Evolutionary conservation across 1,139 yeast genomes (phyloP).

Genomic region (Zygosaccharomyces sapae): DNA sequence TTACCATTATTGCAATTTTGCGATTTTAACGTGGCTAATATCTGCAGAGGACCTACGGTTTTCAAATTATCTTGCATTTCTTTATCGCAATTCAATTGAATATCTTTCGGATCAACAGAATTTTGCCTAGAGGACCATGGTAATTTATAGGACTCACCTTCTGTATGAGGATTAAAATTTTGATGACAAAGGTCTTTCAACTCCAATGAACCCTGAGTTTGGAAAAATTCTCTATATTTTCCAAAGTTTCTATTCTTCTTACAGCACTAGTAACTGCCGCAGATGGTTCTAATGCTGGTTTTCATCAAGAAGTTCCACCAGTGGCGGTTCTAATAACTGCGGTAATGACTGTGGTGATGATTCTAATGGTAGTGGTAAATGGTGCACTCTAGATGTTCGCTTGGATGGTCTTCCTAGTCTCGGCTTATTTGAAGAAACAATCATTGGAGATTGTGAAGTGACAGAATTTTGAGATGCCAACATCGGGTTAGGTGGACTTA

Average conservation of each 20-base stretch:
- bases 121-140: constrained; percentile 10
- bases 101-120: constrained; percentile 25
- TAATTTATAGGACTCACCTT: constrained; percentile 4
- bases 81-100: constrained; percentile 19
- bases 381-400: constrained; percentile 15
- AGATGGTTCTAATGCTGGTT: neutral
- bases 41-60: constrained; percentile 15
- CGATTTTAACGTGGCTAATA: constrained; percentile 11
- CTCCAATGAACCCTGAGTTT: constrained; percentile 5
- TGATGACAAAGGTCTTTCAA: constrained; percentile 4
- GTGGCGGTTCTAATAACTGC: neutral
- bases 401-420: constrained; percentile 20
- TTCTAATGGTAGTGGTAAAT: neutral
- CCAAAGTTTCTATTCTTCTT: constrained; percentile 21
- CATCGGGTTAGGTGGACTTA: constrained; percentile 4
- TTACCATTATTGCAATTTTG: constrained; percentile 4
- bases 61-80: constrained; percentile 8
- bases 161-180: constrained; percentile 5
- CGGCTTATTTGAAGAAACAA: constrained; percentile 7
- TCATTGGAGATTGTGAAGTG: constrained; percentile 1
- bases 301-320: neutral
- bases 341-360: neutral
- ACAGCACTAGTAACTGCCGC: constrained; percentile 4
- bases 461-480: constrained; percentile 6
- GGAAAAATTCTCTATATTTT: constrained; percentile 20